Evolutionary conservation across 2,329 filamentous ascomycete species (phyloP).

Genomic region (Alternaria angustiovoidea): DNA sequence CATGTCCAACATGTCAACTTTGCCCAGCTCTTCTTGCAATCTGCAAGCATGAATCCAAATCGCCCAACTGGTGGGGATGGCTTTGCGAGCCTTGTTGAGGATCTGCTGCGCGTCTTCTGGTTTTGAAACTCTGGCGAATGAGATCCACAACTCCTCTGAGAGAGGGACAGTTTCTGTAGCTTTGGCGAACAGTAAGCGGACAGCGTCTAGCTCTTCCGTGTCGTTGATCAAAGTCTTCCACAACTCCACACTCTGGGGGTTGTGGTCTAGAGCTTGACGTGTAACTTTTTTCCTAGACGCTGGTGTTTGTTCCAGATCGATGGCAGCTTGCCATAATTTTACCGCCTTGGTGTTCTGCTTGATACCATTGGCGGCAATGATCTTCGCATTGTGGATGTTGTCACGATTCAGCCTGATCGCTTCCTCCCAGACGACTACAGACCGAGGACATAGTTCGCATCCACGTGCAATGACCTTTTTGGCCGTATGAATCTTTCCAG

Average conservation of each 20-base stretch:
- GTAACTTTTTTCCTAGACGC: slow-evolving; percentile 92
- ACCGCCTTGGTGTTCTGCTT: slow-evolving; percentile 90
- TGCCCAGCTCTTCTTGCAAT: slow-evolving; percentile 88
- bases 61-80: slow-evolving; percentile 89
- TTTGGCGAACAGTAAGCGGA: slow-evolving; percentile 87
- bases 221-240: slow-evolving; percentile 98
- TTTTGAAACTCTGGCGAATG: slow-evolving; percentile 85
- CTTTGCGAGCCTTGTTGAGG: slow-evolving; percentile 92
- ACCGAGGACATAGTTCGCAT: slow-evolving; percentile 90
- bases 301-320: slow-evolving; percentile 84
- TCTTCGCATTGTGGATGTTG: slow-evolving; percentile 89
- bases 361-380: slow-evolving; percentile 93
- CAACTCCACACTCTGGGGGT: slow-evolving; percentile 92
- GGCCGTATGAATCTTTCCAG: slow-evolving; percentile 89
- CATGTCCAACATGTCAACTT: slow-evolving; percentile 75
- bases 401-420: slow-evolving; percentile 82
- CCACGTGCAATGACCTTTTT: slow-evolving; percentile 87
- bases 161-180: slow-evolving; percentile 94
- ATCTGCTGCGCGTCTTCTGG: slow-evolving; percentile 94
- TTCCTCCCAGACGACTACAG: slow-evolving; percentile 94
- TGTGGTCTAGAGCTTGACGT: slow-evolving; percentile 87
- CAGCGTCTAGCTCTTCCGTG: slow-evolving; percentile 89
- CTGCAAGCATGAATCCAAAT: slow-evolving; percentile 96
- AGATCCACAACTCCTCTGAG: slow-evolving; percentile 94
- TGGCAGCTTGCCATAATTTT: slow-evolving; percentile 91